phyloP scores from a whole-genome alignment of 768 basidiomycete genomes.

The Mycena alexandri region DNA sequence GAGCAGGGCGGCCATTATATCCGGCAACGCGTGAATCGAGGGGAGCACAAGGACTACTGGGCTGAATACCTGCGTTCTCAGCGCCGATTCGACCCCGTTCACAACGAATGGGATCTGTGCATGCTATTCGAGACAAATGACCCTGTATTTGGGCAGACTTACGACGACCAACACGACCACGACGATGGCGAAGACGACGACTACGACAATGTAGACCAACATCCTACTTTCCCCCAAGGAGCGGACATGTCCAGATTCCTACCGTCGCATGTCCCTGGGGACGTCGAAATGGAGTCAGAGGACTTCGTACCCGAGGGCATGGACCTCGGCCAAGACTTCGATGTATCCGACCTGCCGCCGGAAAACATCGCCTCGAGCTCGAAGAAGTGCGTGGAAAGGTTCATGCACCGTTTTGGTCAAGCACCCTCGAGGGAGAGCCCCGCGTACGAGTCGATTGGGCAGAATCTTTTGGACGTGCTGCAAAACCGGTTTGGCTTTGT shows the following conservation, averaged over 20 bases:
- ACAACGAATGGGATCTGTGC: slow-evolving; percentile 14
- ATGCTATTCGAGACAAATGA: background rate
- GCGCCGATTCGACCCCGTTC: background rate
- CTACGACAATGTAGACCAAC: background rate
- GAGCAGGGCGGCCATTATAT: slow-evolving; percentile 1
- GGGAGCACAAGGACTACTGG: background rate
- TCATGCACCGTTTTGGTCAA: no score
- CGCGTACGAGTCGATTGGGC: no score
- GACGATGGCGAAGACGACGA: background rate
- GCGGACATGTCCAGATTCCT: no score
- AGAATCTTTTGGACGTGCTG: no score
- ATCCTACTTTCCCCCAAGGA: background rate
- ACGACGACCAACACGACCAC: no score
- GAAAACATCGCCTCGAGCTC: background rate
- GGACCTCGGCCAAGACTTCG: slow-evolving; percentile 7
- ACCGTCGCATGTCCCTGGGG: background rate
- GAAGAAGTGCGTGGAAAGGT: slow-evolving; percentile 1
- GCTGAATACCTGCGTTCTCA: background rate
- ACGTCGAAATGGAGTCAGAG: background rate
- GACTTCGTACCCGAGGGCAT: background rate
- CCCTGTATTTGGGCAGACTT: background rate
- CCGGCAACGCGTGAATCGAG: background rate
- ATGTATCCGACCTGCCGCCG: background rate
- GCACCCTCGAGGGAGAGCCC: no score
- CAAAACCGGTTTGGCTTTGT: no score